These are phyloP conservation scores for Guadua angustifolia DNA, from an alignment of 176 grass and related monocot species.

Conservation along the genomic window DNA sequence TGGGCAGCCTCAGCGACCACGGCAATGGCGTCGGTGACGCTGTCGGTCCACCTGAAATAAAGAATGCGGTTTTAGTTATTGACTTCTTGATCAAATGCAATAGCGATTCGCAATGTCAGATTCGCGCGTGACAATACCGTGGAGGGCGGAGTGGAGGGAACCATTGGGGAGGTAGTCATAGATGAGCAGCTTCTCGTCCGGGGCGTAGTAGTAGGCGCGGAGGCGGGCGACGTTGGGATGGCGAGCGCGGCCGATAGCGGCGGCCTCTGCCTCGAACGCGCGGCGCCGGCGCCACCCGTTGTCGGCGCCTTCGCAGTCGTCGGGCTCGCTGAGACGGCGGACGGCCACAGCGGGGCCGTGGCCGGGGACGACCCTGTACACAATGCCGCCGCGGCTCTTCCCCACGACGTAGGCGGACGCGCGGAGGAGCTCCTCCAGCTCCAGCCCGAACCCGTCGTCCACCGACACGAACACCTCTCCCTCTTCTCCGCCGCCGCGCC, in stretches of 20 bases:
- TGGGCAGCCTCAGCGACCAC: constrained; percentile 70
- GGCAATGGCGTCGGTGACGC: constrained; percentile 62
- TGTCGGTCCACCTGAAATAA: constrained; percentile 61
- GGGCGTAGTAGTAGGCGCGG: constrained; percentile 94
- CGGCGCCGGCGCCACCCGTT: constrained; percentile 70
- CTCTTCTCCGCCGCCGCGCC: constrained; percentile 57
- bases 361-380: constrained; percentile 79
- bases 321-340: constrained; percentile 86
- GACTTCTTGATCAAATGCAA: background rate
- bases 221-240: constrained; percentile 88
- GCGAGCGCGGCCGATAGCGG: constrained; percentile 66
- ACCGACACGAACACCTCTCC: constrained; percentile 83
- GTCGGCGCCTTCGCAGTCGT: constrained; percentile 52
- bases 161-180: constrained; percentile 92
- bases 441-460: constrained; percentile 84
- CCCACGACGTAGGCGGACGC: constrained; percentile 90
- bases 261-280: constrained; percentile 79
- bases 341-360: constrained; percentile 66
- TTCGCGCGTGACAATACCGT: constrained; percentile 47
- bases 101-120: background rate
- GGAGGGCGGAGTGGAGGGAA: constrained; percentile 86
- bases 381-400: constrained; percentile 88
- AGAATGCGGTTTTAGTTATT: background rate
- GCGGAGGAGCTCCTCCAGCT: constrained; percentile 94
- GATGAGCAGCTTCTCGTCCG: constrained; percentile 98